These are phyloP conservation scores for Xylariaceae sp. DNA, from an alignment of 2,329 filamentous ascomycete species.

Conservation along the genomic window DNA sequence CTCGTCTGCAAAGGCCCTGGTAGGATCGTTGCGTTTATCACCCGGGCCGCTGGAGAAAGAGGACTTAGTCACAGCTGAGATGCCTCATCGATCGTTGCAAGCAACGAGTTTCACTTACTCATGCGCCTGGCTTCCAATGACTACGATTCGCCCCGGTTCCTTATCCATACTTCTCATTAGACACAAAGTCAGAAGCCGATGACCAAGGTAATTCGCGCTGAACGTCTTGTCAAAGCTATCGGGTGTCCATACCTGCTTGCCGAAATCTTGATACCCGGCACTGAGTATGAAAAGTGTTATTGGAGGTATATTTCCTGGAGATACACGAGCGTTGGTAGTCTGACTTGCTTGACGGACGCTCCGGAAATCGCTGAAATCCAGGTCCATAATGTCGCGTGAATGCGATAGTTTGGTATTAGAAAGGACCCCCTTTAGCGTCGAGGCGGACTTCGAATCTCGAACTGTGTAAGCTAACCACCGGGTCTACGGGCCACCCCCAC, in stretches of 20 bases:
- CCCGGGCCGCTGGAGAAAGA: constrained; percentile 2
- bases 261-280: constrained; percentile 27
- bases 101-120: constrained; percentile 34
- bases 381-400: constrained; percentile 8
- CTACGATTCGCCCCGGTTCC: constrained; percentile 18
- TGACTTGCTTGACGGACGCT: constrained; percentile 9
- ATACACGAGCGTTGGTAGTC: constrained; percentile 14
- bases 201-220: constrained; percentile 23
- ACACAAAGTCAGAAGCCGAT: constrained; percentile 24
- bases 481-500: no score
- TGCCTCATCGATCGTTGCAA: neutral
- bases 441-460: constrained; percentile 1
- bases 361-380: constrained; percentile 12
- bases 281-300: constrained; percentile 38
- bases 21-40: constrained; percentile 6
- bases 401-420: neutral
- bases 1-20: constrained; percentile 8
- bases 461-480: no score
- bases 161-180: constrained; percentile 25
- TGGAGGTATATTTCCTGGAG: constrained; percentile 29
- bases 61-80: neutral
- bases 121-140: constrained; percentile 25
- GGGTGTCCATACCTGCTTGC: constrained; percentile 16
- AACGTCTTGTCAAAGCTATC: constrained; percentile 25
- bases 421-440: neutral